Conservation (phyloP, 805 yeast species). For the Candida adriatica region DNA sequence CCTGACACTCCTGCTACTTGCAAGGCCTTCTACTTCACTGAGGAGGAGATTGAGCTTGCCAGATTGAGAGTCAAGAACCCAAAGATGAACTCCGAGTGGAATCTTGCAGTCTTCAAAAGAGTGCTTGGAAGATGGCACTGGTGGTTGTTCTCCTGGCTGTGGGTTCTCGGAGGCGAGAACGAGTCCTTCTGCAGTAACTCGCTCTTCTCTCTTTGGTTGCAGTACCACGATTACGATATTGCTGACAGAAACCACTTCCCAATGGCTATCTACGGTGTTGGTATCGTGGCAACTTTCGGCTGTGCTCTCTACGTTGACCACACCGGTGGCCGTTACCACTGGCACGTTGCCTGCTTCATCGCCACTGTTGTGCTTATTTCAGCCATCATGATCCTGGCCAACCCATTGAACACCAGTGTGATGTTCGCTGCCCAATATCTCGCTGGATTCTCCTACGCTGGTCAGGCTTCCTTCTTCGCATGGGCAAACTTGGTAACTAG, state of each 20-base stretch:
- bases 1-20: slow-evolving; percentile 53
- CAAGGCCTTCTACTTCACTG: slow-evolving; percentile 31
- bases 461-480: slow-evolving; percentile 53
- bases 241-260: slow-evolving; percentile 45
- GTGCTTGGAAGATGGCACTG: slow-evolving; percentile 50
- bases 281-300: slow-evolving; percentile 37
- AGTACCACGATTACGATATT: slow-evolving; percentile 32
- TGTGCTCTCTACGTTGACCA: slow-evolving; percentile 39
- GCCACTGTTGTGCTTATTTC: slow-evolving; percentile 36
- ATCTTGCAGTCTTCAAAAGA: slow-evolving; percentile 31
- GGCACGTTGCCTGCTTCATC: slow-evolving; percentile 42
- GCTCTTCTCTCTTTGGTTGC: slow-evolving; percentile 42
- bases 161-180: slow-evolving; percentile 47
- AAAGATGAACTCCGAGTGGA: slow-evolving; percentile 30
- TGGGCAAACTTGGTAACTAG: slow-evolving; percentile 59
- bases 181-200: slow-evolving; percentile 41
- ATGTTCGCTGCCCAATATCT: slow-evolving; percentile 51
- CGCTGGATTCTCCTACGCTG: slow-evolving; percentile 49
- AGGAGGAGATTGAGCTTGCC: slow-evolving; percentile 37
- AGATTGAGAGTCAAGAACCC: slow-evolving; percentile 34
- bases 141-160: slow-evolving; percentile 46
- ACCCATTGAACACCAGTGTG: slow-evolving; percentile 31
- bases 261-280: slow-evolving; percentile 48
- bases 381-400: slow-evolving; percentile 37
- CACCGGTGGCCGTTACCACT: slow-evolving; percentile 38